Evolutionary conservation across 352 stramenopile species (phyloP).

Genomic region (Globisporangium rhizosaccharum): DNA sequence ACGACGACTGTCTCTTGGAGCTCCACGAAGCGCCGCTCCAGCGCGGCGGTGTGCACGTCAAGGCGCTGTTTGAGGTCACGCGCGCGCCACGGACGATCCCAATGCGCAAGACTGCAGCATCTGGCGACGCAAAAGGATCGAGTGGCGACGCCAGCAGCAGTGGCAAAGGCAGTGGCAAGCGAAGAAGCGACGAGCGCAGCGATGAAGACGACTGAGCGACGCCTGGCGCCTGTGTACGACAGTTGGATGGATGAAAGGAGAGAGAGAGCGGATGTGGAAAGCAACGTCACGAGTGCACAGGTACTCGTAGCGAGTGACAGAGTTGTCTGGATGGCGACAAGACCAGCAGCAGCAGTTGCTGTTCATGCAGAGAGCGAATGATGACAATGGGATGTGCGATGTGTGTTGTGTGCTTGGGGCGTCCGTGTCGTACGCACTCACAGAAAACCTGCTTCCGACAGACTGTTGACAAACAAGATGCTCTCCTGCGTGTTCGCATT

Average conservation of each 20-base stretch:
- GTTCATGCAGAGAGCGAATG: slow-evolving; percentile 3
- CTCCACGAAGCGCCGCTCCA: slow-evolving; percentile 27
- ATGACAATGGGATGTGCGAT: slow-evolving; percentile 8
- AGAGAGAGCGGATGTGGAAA: too few species aligned
- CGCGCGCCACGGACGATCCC: slow-evolving; percentile 17
- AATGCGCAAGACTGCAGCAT: slow-evolving; percentile 4
- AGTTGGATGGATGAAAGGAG: not conserved
- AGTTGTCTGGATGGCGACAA: not conserved
- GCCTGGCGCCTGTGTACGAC: not conserved
- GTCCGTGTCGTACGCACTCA: slow-evolving; percentile 14
- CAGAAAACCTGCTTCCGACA: slow-evolving; percentile 84
- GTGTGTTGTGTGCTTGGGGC: slow-evolving; percentile 1
- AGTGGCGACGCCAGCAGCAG: slow-evolving; percentile 5
- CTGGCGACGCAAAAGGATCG: not conserved
- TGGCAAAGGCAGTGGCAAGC: not conserved
- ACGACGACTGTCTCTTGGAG: slow-evolving; percentile 41
- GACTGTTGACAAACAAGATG: slow-evolving; percentile 86
- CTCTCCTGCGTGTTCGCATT: slow-evolving; percentile 87
- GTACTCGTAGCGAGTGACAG: not conserved
- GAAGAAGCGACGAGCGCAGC: not conserved
- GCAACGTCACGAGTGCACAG: not conserved
- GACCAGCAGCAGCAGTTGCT: not conserved
- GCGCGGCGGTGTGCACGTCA: slow-evolving; percentile 44
- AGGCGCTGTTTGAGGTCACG: slow-evolving; percentile 50
- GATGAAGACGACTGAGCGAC: not conserved